Conservation (phyloP, 129 eudicot species). For the Tagetes patula region DNA sequence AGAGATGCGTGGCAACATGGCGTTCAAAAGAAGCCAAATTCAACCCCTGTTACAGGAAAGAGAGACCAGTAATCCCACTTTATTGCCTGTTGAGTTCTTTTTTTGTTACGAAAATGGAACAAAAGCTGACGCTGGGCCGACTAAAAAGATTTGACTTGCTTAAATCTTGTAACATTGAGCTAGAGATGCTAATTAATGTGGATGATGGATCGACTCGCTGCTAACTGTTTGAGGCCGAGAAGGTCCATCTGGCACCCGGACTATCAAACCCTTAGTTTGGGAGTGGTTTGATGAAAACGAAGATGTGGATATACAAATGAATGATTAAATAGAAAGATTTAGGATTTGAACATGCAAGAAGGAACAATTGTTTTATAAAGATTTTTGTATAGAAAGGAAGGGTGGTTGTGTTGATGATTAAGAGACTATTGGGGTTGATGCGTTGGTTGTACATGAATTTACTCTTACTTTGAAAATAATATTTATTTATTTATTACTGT, state of each 20-base stretch:
- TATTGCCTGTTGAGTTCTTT: slow-evolving; percentile 9
- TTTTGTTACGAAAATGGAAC: slow-evolving; percentile 8
- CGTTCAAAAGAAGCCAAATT: slow-evolving; percentile 57
- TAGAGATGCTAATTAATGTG: slow-evolving; percentile 20
- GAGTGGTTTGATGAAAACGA: slow-evolving; percentile 3
- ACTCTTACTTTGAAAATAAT: slow-evolving; percentile 23
- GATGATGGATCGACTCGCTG: slow-evolving; percentile 16
- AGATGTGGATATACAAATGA: slow-evolving; percentile 22
- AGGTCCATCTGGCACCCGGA: slow-evolving; percentile 4
- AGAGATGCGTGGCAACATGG: slow-evolving; percentile 79
- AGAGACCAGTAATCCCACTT: slow-evolving; percentile 43
- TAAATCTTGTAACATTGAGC: slow-evolving; percentile 3
- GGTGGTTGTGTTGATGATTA: slow-evolving; percentile 14
- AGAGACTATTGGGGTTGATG: background rate
- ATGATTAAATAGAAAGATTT: slow-evolving; percentile 25
- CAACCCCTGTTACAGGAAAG: slow-evolving; percentile 52
- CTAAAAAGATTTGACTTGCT: slow-evolving; percentile 15
- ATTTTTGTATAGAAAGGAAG: slow-evolving; percentile 34
- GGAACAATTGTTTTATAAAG: slow-evolving; percentile 15
- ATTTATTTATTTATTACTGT: background rate
- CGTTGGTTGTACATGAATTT: slow-evolving; percentile 23
- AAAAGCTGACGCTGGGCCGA: slow-evolving; percentile 2
- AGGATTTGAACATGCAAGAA: slow-evolving; percentile 7
- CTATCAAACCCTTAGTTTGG: background rate
- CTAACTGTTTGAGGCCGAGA: slow-evolving; percentile 19